Percentiles rank a stretch among this genome's conserved stretches.
These are phyloP conservation scores for Trametopsis cervina DNA, from an alignment of 768 basidiomycete genomes.

Conservation along the genomic window DNA sequence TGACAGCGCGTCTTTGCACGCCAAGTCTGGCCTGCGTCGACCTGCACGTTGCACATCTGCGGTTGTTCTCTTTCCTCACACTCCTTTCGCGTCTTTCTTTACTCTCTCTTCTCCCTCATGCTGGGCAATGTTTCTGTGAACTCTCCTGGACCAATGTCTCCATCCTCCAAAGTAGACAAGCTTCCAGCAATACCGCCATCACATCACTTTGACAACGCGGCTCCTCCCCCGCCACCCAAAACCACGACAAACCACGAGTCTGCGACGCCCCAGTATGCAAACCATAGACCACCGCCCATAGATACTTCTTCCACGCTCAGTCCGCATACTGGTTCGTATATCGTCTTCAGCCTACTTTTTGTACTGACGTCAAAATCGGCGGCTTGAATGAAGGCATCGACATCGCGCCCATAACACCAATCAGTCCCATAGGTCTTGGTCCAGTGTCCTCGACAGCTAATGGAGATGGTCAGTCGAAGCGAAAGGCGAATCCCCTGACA, in stretches of 20 bases:
- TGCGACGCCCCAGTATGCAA: constrained; percentile 1
- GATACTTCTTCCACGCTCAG: constrained; percentile 8
- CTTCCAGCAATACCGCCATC: constrained; percentile 24
- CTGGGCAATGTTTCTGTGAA: constrained; percentile 11
- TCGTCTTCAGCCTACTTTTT: neutral
- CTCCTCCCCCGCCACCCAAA: constrained; percentile 22
- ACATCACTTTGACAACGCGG: constrained; percentile 11
- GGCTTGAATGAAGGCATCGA: constrained; percentile 8
- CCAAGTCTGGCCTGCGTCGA: neutral
- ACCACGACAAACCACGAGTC: constrained; percentile 6
- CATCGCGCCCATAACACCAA: constrained; percentile 7
- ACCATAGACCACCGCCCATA: constrained; percentile 9
- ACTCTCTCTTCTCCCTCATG: constrained; percentile 9
- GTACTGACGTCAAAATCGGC: constrained; percentile 2
- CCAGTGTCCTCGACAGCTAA: constrained; percentile 23
- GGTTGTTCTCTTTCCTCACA: constrained; percentile 9
- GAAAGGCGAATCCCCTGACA: constrained; percentile 73
- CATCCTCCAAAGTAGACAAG: constrained; percentile 22
- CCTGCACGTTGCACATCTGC: constrained; percentile 1
- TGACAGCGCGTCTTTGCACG: neutral
- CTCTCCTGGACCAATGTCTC: constrained; percentile 23
- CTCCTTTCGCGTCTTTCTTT: constrained; percentile 5
- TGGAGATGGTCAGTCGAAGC: constrained; percentile 46
- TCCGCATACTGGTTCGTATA: constrained; percentile 6
- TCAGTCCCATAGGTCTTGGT: constrained; percentile 17